Base-by-base conservation (phyloP, 352 stramenopile genomes). In the Pythium monospermum region DNA sequence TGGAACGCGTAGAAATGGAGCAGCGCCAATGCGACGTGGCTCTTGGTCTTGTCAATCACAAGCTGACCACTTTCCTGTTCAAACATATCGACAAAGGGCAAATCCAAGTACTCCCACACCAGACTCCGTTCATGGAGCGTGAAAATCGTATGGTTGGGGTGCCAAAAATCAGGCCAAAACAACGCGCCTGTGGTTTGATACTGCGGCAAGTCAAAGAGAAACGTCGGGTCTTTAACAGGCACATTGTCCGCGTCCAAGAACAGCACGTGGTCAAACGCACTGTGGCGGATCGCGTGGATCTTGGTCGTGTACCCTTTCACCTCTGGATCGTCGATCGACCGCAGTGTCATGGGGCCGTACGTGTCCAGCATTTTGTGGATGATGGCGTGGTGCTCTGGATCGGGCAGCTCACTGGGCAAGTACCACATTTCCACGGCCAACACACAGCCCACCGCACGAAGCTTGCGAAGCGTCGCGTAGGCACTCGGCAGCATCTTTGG, bases 121-220 rank as follows among this genome's bases (percentile, higher is more conserved):
- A 92, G 66, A 27, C 66, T 87, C 3, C 57, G 65, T 15, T 49
- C 49, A 32, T 88, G 75, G 36, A 92, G 74, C 52, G 88, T 85
- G 57, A 92, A 92, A 19, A 90, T 86, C 8, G 79, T 88, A 28
- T 83, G 72, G 31, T 66, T 64, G 0, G 73, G 56, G 6, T 65
- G 64, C 81, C 81, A 92, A 51, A 83, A 92, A 38, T 92, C 81
- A 4, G 81, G 81, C 81, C 81, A 92, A 60, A 92, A 92, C 8
- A 92, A 57, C 6, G 81, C 78, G 0, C 81, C 81, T 0, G 55
- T 72, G 28, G 41, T 19, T 11, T 36, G 37, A 37, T 85, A 92
- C 49, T 83, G 58, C 1, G 35, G 21, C 8, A 64, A 69, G 3
- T 73, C 66, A 44, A 93, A 91, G 3, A 91, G 61, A 36, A 75